These are phyloP conservation scores for Daldinia decipiens DNA, from an alignment of 495 filamentous ascomycete species.

Conservation along the genomic window DNA sequence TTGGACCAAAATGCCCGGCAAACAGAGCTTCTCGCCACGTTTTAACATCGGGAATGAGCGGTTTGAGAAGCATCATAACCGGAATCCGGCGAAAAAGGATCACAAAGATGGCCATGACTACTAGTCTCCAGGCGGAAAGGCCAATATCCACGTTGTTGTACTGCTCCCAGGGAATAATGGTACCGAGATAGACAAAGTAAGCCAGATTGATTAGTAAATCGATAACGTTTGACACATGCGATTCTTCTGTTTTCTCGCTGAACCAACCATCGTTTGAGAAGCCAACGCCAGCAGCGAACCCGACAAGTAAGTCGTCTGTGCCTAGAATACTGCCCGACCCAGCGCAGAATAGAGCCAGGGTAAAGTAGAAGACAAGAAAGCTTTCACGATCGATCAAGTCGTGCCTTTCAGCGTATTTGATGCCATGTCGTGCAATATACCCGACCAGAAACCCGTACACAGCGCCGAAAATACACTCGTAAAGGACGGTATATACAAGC, in stretches of 20 bases:
- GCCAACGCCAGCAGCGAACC: constrained; percentile 93
- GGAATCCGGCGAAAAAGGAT: constrained; percentile 97
- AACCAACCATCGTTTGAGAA: constrained; percentile 99
- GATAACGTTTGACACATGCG: constrained; percentile 99
- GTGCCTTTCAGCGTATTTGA: constrained; percentile 86
- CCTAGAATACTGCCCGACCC: constrained; percentile 93
- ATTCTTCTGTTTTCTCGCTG: constrained; percentile 96
- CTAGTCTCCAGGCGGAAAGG: constrained; percentile 84
- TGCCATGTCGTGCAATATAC: constrained; percentile 87
- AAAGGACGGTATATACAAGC: constrained; percentile 90
- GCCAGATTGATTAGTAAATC: constrained; percentile 96
- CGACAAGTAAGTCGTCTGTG: constrained; percentile 95
- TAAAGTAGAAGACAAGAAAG: constrained; percentile 99
- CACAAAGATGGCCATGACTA: constrained; percentile 89
- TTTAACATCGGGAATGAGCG: constrained; percentile 94
- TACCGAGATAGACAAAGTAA: constrained; percentile 97
- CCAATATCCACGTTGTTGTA: constrained; percentile 79
- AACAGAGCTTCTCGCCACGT: constrained; percentile 99
- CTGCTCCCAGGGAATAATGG: constrained; percentile 93
- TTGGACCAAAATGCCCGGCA: constrained; percentile 97
- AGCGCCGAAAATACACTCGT: constrained; percentile 95
- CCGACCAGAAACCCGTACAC: constrained; percentile 89
- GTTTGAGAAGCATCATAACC: constrained; percentile 92
- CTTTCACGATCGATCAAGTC: constrained; percentile 94
- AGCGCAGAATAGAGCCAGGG: constrained; percentile 94